These are phyloP conservation scores for Pseudoscleropodium purum DNA, from an alignment of 225 moss, liverwort and hornwort species.

Conservation along the genomic window DNA sequence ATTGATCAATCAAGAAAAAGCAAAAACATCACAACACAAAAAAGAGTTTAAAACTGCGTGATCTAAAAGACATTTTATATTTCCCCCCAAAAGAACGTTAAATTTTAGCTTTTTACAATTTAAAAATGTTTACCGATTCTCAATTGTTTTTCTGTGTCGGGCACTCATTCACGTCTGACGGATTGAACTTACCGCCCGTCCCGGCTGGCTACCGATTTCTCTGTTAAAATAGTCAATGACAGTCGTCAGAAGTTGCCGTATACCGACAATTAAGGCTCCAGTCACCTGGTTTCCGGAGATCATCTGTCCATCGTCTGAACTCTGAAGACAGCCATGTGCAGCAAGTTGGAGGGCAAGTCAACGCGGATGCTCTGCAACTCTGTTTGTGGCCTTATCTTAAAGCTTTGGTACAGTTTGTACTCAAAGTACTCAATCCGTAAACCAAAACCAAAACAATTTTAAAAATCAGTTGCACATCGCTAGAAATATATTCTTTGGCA, in stretches of 20 bases:
- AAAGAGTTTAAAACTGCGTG: background rate
- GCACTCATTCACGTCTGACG: no score
- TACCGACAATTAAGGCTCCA: background rate
- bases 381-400: background rate
- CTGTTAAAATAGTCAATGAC: background rate
- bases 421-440: background rate
- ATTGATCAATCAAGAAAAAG: no score
- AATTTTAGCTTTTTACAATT: background rate
- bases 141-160: background rate
- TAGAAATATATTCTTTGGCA: background rate
- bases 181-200: background rate
- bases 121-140: background rate
- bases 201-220: background rate
- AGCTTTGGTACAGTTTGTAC: background rate
- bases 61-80: background rate
- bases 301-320: background rate
- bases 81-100: background rate
- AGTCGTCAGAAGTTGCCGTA: background rate
- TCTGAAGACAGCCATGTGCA: background rate
- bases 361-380: background rate
- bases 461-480: no score
- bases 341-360: background rate
- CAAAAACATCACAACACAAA: no score
- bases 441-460: no score
- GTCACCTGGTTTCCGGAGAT: background rate